Evolutionary conservation across 345 rosid species (phyloP), one percentile per base, ranked within the genome.

Genomic region (Moricandia arvensis): DNA sequence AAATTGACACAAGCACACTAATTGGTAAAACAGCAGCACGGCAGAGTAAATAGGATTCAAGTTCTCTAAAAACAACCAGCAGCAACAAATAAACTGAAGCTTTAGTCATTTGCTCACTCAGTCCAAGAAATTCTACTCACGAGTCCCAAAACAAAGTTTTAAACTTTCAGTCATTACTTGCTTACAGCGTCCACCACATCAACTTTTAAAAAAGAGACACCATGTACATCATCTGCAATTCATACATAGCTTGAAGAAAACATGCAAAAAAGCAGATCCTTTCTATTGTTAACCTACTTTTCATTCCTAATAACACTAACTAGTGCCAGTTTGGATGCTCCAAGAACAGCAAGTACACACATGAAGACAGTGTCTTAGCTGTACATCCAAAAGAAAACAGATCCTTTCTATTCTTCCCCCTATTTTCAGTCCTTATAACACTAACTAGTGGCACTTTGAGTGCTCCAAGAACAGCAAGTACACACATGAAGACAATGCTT

Each of bases 191-290:
- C n/a, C 26, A 60, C 49, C 49, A 43, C 49, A 11, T 13, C 57
- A 60, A 41, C 49, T 33, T 45, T 8, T 5, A n/a, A 59, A 27
- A 4, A 63, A 47, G 6, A 34, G 1, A 68, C 11, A 69, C 66
- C 4, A 70, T 43, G 12, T 3, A 15, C 5, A 70, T 57, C 24
- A 69, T 43, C 53, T 55, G 13, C 59, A 37, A 9, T 62, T 17
- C 4, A 37, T 8, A 31, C 47, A 70, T 37, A 63, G 18, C 60
- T 43, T 18, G 16, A 77, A 54, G 53, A 76, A 53, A 21, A 58
- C 1, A 21, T 1, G 8, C n/a, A 16, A 66, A 30, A 30, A 6
- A 30, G 4, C 24, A 21, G 24, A 21, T 21, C 24, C 24, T 21
- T 21, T 21, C 24, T 21, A 21, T 21, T 21, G 1, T 21, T 21